A percentile compares a stretch with the other conserved stretches of the same genome.
Conservation (phyloP, 805 yeast species). For the Lipomyces sp. region DNA sequence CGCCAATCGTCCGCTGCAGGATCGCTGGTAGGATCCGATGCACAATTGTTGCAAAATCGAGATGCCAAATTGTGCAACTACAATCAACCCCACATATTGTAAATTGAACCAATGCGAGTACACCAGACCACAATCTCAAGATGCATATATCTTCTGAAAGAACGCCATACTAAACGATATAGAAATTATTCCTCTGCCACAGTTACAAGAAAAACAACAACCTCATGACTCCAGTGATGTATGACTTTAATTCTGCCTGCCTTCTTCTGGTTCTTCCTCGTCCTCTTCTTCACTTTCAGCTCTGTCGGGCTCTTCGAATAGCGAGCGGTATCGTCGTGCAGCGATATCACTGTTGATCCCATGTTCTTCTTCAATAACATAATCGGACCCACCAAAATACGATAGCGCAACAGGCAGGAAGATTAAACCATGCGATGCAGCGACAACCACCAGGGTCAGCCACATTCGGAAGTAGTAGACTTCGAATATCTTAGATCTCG, state of each 20-base stretch:
- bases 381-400: slow-evolving; percentile 64
- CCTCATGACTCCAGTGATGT: neutral
- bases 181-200: neutral
- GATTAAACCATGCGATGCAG: slow-evolving; percentile 76
- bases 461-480: slow-evolving; percentile 95
- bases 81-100: too few species aligned
- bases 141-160: neutral
- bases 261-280: neutral
- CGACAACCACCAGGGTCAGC: slow-evolving; percentile 76
- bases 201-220: neutral
- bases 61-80: too few species aligned
- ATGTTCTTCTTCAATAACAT: slow-evolving; percentile 48
- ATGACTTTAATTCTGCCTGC: neutral
- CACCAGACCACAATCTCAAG: too few species aligned
- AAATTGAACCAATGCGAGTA: too few species aligned
- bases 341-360: neutral
- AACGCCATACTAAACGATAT: neutral
- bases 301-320: slow-evolving; percentile 14
- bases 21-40: too few species aligned
- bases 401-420: slow-evolving; percentile 78
- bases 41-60: too few species aligned
- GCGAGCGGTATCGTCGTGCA: slow-evolving; percentile 10
- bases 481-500: slow-evolving; percentile 85
- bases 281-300: slow-evolving; percentile 11
- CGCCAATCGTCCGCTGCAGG: too few species aligned